Evolutionary conservation across 31 red algal species (phyloP), one percentile per base, ranked within the genome.

Genomic region (Odonthalia washingtoniensis): DNA sequence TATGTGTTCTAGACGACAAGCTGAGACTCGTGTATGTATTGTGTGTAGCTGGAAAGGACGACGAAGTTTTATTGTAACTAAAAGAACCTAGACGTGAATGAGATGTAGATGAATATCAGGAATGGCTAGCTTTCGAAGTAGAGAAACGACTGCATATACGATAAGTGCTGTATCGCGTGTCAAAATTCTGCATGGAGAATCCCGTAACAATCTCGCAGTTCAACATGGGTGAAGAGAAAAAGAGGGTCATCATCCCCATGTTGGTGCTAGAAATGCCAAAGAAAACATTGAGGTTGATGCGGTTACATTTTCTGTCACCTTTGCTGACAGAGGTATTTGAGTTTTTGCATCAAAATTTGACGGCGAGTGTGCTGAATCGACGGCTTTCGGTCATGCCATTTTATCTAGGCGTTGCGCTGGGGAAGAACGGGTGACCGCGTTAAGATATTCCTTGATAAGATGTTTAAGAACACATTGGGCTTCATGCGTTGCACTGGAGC

Each of bases 41-140:
- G 3, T 35, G 33, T 33, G 2, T 5, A 4, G 4, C 4, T 67
- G 3, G 3, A 4, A 14, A 67, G 64, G 6, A 67, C 2, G 64
- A 67, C 3, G 64, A 78, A 28, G 24, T 78, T 53, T 45, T 78
- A 4, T 30, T 12, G 38, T 12, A 78, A 57, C 46, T 78, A 2
- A 14, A 14, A 43, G 41, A 49, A 14, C 16, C 16, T 17, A 28
- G 34, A 30, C 9, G 74, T 6, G 74, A 78, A 46, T 78, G 74
- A 30, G 37, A 41, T n/a, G 40, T 21, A 17, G 37, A 46, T 9
- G 4, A 27, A 49, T 3, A 78, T 28, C 74, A 12, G 2, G 17
- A 42, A 17, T 78, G 74, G 74, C 74, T 78, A 49, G 14, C 27
- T 1, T 78, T 78, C 46, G 74, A 78, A 43, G 74, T 49, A 24